Percentiles rank a stretch among this genome's conserved stretches.
These are phyloP conservation scores for Chlorophyllum brunneum DNA, from an alignment of 768 basidiomycete genomes.

Conservation along the genomic window DNA sequence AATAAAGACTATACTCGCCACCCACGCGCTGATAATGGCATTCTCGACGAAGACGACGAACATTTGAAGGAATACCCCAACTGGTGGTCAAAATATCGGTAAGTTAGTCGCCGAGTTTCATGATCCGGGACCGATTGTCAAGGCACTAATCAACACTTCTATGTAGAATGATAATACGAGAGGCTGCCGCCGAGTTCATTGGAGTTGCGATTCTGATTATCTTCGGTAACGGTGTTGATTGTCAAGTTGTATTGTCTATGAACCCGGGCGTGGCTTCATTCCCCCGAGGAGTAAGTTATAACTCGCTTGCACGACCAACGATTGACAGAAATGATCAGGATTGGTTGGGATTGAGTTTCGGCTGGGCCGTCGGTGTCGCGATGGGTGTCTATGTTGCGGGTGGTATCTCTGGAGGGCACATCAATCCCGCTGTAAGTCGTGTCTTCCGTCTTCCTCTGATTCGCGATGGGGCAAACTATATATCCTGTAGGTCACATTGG, in stretches of 20 bases:
- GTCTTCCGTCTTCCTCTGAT: neutral
- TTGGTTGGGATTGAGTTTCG: constrained; percentile 46
- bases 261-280: constrained; percentile 39
- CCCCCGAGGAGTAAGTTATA: constrained; percentile 48
- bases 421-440: constrained; percentile 61
- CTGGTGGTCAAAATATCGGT: constrained; percentile 56
- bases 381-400: constrained; percentile 67
- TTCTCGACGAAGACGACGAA: constrained; percentile 24
- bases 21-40: constrained; percentile 13
- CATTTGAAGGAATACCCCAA: constrained; percentile 42
- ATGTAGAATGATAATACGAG: constrained; percentile 33
- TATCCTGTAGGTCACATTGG: constrained; percentile 55
- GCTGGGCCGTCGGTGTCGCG: constrained; percentile 57
- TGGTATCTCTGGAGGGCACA: constrained; percentile 71
- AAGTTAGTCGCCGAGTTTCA: constrained; percentile 13
- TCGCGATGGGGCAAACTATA: neutral
- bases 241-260: constrained; percentile 51
- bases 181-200: constrained; percentile 62
- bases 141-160: neutral
- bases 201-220: constrained; percentile 56
- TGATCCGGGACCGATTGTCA: neutral
- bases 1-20: neutral
- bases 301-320: neutral
- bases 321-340: constrained; percentile 27
- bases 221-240: constrained; percentile 55